phyloP scores from a whole-genome alignment of 73 alveolate species.

The Urostyla sp. region DNA sequence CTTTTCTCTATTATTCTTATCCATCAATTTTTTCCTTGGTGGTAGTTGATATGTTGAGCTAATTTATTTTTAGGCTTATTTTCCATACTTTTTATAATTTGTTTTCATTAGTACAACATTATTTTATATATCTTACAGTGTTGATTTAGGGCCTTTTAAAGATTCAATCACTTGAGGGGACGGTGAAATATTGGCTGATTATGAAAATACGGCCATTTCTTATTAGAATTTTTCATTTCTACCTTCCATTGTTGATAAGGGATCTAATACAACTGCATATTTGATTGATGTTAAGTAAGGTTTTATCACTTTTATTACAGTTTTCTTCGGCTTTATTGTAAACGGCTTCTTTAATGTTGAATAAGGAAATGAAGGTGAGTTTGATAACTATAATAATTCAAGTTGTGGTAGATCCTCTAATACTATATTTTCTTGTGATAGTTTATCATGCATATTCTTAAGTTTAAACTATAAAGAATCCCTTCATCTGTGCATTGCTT shows the following conservation, averaged over 20 bases:
- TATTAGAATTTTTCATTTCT: not conserved
- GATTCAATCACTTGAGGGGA: conserved; percentile 29
- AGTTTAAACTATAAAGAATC: too few relatives aligned
- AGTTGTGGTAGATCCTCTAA: too few relatives aligned
- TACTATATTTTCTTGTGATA: too few relatives aligned
- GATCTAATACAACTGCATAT: conserved; percentile 11
- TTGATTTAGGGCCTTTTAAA: conserved; percentile 30
- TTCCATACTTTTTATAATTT: not conserved
- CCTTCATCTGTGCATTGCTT: too few relatives aligned
- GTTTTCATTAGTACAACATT: conserved; percentile 12
- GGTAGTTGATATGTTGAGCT: too few relatives aligned
- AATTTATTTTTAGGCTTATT: too few relatives aligned
- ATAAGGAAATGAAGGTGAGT: too few relatives aligned
- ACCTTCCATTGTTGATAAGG: not conserved
- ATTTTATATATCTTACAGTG: not conserved
- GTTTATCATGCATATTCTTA: too few relatives aligned
- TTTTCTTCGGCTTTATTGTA: conserved; percentile 31
- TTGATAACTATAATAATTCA: too few relatives aligned
- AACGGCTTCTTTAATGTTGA: too few relatives aligned
- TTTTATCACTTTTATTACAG: conserved; percentile 19
- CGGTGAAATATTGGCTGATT: conserved; percentile 11
- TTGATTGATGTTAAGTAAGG: conserved; percentile 2
- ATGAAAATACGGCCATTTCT: conserved; percentile 3
- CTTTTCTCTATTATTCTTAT: too few relatives aligned
- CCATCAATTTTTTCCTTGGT: too few relatives aligned